Evolutionary conservation across 2,329 filamentous ascomycete species (phyloP), one percentile per base, ranked within the genome.

Genomic region (Thelonectria discophora): DNA sequence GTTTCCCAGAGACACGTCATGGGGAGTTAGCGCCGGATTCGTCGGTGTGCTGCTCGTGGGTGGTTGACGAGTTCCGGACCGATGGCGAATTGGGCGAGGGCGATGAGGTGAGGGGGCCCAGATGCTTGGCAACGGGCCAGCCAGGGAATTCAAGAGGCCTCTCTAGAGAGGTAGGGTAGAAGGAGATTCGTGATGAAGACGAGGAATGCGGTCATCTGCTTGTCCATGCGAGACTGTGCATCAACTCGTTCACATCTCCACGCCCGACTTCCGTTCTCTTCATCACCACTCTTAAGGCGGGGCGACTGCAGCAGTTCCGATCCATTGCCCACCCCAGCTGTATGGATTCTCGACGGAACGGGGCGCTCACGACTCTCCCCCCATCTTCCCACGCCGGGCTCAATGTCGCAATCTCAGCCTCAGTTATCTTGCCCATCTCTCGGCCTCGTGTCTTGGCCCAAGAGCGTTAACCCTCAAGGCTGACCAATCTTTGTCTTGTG

Each of bases 41-140:
- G 34, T 57, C 55, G 55, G 54, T 30, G 48, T 37, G 24, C 20
- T 47, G 9, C 21, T 30, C 47, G 24, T 15, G 46, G 40, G 11
- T 45, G n/a, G 50, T 57, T 50, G 24, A 57, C 55, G 48, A 49
- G 55, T 27, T 42, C 55, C 55, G 55, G 46, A 51, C 39, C 24
- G 40, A 42, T 51, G 47, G 32, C 39, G 47, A 45, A 42, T 17
- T 46, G 42, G 42, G 20, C 42, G 42, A 46, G 42, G 17, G 20
- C 42, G 21, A 46, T 46, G 42, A 46, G 42, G 40, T 20, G 40
- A 21, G 40, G 11, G 17, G 15, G 40, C 5, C 27, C 42, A 46
- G 18, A 13, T 17, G 11, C 42, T 46, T 46, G 42, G 42, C 42
- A 46, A 24, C 20, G 42, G 17, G 18, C 2, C 11, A 46, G 21